A percentile compares a stretch with the other conserved stretches of the same genome.
These are phyloP conservation scores for Massarina eburnea DNA, from an alignment of 2,329 filamentous ascomycete genomes.

Conservation along the genomic window DNA sequence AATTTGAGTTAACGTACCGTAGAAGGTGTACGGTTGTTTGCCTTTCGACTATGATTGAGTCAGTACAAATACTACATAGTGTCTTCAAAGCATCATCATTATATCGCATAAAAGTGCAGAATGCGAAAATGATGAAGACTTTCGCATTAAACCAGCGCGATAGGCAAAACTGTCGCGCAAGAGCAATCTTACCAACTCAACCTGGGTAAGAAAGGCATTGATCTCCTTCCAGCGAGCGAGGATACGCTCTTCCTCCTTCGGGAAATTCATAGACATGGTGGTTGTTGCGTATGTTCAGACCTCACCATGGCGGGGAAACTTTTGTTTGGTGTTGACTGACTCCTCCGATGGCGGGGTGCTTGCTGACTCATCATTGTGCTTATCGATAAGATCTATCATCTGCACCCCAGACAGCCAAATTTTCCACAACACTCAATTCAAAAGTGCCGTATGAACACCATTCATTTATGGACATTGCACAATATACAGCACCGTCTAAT, in stretches of 20 bases:
- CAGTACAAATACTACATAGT: not conserved
- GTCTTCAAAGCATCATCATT: not conserved
- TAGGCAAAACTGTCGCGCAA: too few species aligned
- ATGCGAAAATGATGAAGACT: too few species aligned
- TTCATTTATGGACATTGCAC: too few species aligned
- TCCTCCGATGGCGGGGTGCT: slow-evolving; percentile 18
- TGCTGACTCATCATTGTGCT: slow-evolving; percentile 1
- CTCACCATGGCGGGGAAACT: slow-evolving; percentile 23
- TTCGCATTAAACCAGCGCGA: too few species aligned
- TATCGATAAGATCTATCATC: slow-evolving; percentile 4
- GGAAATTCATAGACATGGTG: slow-evolving; percentile 84
- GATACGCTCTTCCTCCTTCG: slow-evolving; percentile 83
- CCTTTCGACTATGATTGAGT: slow-evolving; percentile 61
- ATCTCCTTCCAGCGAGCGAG: slow-evolving; percentile 89
- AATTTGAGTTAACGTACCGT: slow-evolving; percentile 63
- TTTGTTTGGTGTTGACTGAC: slow-evolving; percentile 34
- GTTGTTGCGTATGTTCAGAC: slow-evolving; percentile 21
- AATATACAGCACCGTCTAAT: too few species aligned
- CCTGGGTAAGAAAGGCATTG: slow-evolving; percentile 84
- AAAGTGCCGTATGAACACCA: too few species aligned
- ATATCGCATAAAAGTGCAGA: too few species aligned
- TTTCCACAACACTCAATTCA: too few species aligned
- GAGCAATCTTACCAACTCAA: slow-evolving; percentile 72
- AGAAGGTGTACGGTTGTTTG: slow-evolving; percentile 87
- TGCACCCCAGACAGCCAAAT: too few species aligned